Evolutionary conservation across 495 filamentous ascomycete genomes (phyloP).

Genomic region (Hypoxylon rickii): DNA sequence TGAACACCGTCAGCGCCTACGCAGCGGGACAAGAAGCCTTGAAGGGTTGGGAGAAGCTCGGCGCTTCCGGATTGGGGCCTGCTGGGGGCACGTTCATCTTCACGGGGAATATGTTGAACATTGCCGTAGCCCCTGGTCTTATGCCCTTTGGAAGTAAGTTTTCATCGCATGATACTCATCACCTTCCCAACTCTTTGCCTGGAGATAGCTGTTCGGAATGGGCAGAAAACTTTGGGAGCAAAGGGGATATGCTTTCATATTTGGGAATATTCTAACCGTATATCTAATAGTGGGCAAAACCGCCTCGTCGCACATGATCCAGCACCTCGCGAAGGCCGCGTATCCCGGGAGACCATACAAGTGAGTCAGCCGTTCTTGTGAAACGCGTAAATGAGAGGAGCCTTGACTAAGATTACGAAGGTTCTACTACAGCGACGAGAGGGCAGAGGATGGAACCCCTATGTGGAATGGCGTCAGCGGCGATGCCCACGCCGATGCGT

Average conservation of each 20-base stretch:
- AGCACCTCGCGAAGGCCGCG: constrained; percentile 29
- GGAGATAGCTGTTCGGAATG: too few species aligned
- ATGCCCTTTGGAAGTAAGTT: constrained; percentile 33
- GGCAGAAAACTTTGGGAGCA: too few species aligned
- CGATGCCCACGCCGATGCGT: constrained; percentile 41
- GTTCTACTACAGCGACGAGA: constrained; percentile 51
- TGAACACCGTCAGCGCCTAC: constrained; percentile 48
- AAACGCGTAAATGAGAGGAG: too few species aligned
- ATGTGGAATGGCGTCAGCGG: constrained; percentile 37
- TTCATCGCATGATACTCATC: too few species aligned
- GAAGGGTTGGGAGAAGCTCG: constrained; percentile 32
- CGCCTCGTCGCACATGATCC: constrained; percentile 41
- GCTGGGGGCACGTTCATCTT: constrained; percentile 45
- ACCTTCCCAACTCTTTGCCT: not conserved
- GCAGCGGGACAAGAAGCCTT: constrained; percentile 47
- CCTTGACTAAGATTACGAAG: too few species aligned
- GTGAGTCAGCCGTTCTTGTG: constrained; percentile 28
- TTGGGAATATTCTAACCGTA: too few species aligned
- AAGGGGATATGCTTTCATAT: too few species aligned
- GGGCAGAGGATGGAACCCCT: constrained; percentile 37
- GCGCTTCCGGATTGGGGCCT: constrained; percentile 12
- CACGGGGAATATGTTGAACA: constrained; percentile 47
- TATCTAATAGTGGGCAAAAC: constrained; percentile 45
- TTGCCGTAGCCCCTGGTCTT: constrained; percentile 31
- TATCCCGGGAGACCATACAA: constrained; percentile 41